Evolutionary conservation across 1,139 yeast species (phyloP).

Genomic region (Kluyveromyces sp.): DNA sequence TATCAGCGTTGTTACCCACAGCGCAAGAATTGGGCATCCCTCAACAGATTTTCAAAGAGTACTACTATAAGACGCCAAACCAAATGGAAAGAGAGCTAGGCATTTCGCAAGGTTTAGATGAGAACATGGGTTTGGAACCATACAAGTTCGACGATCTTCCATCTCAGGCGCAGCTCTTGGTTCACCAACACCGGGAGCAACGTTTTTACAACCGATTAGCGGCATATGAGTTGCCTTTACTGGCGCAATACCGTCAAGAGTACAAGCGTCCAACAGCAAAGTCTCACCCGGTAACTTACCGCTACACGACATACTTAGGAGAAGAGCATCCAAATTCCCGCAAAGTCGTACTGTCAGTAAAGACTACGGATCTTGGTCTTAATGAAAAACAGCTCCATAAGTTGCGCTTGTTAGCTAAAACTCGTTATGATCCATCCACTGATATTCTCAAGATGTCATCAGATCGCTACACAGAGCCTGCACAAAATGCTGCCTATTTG

Average conservation of each 20-base stretch:
- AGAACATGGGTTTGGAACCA: slow-evolving; percentile 24
- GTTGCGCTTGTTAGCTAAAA: slow-evolving; percentile 70
- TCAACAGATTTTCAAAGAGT: slow-evolving; percentile 26
- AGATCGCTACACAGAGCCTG: slow-evolving; percentile 61
- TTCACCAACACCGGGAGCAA: slow-evolving; percentile 56
- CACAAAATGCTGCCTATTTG: slow-evolving; percentile 77
- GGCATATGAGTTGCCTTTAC: slow-evolving; percentile 86
- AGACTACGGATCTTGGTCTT: slow-evolving; percentile 50
- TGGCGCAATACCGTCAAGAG: slow-evolving; percentile 65
- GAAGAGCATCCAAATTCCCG: slow-evolving; percentile 66
- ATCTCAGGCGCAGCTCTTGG: slow-evolving; percentile 50
- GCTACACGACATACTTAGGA: slow-evolving; percentile 67
- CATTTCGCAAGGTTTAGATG: slow-evolving; percentile 25
- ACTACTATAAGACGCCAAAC: slow-evolving; percentile 36
- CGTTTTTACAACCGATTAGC: slow-evolving; percentile 68
- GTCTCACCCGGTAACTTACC: slow-evolving; percentile 55
- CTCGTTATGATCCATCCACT: slow-evolving; percentile 59
- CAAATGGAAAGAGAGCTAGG: slow-evolving; percentile 26
- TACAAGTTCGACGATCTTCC: slow-evolving; percentile 55
- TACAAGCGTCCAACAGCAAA: slow-evolving; percentile 42
- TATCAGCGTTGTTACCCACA: slow-evolving; percentile 40
- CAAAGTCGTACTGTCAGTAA: slow-evolving; percentile 57
- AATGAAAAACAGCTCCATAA: slow-evolving; percentile 55
- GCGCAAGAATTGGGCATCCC: slow-evolving; percentile 34
- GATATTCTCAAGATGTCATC: slow-evolving; percentile 57